Evolutionary conservation across 345 rosid genomes (phyloP).

Genomic region (Populus alba): DNA sequence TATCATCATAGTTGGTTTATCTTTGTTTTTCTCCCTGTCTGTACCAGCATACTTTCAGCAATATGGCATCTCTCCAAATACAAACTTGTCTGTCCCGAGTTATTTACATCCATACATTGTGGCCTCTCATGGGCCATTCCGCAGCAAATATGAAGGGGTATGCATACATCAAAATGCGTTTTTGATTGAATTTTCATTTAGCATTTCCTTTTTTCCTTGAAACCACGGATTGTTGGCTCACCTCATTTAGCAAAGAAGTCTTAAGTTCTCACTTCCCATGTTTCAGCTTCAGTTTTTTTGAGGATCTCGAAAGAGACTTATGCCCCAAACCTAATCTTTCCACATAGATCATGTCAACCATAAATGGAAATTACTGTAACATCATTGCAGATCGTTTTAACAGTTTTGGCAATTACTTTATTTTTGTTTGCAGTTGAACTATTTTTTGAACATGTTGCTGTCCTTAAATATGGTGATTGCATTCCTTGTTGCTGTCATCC

Average conservation of each 20-base stretch:
- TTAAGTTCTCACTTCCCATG: background rate
- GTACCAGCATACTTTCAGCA: conserved; percentile 95
- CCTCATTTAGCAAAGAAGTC: background rate
- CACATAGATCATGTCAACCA: background rate
- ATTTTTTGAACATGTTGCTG: conserved; percentile 72
- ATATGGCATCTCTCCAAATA: conserved; percentile 72
- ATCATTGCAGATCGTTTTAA: background rate
- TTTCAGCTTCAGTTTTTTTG: background rate
- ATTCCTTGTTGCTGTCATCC: conserved; percentile 74
- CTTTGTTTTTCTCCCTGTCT: conserved; percentile 82
- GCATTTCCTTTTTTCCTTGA: background rate
- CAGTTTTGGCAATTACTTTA: background rate
- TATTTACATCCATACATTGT: conserved; percentile 85
- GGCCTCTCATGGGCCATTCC: conserved; percentile 90
- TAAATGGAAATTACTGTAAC: background rate
- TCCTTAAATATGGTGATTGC: conserved; percentile 86
- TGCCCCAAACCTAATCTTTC: background rate
- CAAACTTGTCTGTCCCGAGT: conserved; percentile 75
- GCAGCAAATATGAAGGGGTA: conserved; percentile 72
- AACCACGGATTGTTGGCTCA: background rate
- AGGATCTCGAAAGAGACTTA: background rate
- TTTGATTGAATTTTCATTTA: background rate
- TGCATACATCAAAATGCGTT: background rate
- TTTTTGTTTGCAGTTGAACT: conserved; percentile 62
- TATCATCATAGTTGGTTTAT: conserved; percentile 84